Conservation (phyloP, 164 flowering plant genomes). For the Piper longum region DNA sequence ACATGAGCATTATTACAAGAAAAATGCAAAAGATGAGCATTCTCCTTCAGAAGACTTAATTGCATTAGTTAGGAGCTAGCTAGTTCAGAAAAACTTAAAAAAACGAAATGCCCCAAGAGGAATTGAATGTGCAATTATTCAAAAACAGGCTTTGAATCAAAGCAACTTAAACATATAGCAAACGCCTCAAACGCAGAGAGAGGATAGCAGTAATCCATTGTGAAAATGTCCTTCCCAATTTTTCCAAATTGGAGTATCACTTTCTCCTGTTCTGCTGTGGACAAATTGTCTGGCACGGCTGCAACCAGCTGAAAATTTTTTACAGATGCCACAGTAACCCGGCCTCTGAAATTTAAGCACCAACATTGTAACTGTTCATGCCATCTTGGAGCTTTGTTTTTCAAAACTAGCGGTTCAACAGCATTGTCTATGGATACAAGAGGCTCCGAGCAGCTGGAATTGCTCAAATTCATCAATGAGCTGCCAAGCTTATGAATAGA, state of each 20-base stretch:
- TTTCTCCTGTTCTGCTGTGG: conserved; percentile 54
- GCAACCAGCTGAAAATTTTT: conserved; percentile 93
- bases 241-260: conserved; percentile 83
- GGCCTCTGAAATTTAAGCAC: conserved; percentile 87
- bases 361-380: conserved; percentile 87
- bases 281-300: conserved; percentile 37
- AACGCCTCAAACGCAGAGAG: conserved; percentile 87
- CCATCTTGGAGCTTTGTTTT: conserved; percentile 82
- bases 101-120: too few relatives aligned
- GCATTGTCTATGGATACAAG: conserved; percentile 7
- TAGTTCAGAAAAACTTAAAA: too few relatives aligned
- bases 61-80: too few relatives aligned
- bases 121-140: conserved; percentile 26
- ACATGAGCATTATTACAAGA: too few relatives aligned
- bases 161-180: conserved; percentile 78
- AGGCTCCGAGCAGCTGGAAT: conserved; percentile 18
- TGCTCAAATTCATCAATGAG: conserved; percentile 15
- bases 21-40: too few relatives aligned
- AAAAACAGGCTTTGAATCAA: conserved; percentile 83
- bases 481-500: conserved; percentile 17
- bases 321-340: conserved; percentile 89
- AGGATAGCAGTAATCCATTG: conserved; percentile 80
- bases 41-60: too few relatives aligned
- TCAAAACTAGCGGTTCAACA: conserved; percentile 37
- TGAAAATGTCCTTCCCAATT: conserved; percentile 83